Evolutionary conservation across 2,329 filamentous ascomycete species (phyloP).

Genomic region (Ophiognomonia clavigignenti-juglandacearum): DNA sequence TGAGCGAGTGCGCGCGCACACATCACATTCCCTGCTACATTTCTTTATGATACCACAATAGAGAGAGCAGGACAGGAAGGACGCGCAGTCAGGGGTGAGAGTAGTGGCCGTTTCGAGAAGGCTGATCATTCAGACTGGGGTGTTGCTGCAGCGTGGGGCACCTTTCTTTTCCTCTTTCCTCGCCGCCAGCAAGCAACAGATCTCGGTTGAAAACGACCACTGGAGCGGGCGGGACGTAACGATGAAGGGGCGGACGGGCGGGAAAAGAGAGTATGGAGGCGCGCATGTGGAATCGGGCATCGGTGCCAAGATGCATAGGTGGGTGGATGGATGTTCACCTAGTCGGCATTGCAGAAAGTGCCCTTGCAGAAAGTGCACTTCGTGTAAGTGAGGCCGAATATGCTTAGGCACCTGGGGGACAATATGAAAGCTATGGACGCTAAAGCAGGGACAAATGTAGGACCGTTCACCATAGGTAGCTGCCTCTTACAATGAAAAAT

Average conservation of each 20-base stretch:
- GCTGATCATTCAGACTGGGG: background rate
- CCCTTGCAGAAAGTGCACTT: background rate
- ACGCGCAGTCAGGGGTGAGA: constrained; percentile 1
- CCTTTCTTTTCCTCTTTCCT: constrained; percentile 1
- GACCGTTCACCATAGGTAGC: background rate
- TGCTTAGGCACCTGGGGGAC: too few relatives aligned
- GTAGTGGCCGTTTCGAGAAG: constrained; percentile 1
- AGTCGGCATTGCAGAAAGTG: background rate
- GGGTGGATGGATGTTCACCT: too few relatives aligned
- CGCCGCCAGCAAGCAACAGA: constrained; percentile 7
- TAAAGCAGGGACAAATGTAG: background rate
- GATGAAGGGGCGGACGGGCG: background rate
- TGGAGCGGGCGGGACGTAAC: too few relatives aligned
- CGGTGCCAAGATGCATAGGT: too few relatives aligned
- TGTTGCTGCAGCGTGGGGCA: constrained; percentile 2
- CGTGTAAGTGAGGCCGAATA: background rate
- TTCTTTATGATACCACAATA: constrained; percentile 18
- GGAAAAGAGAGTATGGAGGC: too few relatives aligned
- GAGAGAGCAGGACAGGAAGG: constrained; percentile 6
- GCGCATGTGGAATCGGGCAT: too few relatives aligned
- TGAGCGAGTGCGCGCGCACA: constrained; percentile 3
- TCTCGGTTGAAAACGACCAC: background rate
- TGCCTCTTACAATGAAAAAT: background rate
- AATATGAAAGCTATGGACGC: too few relatives aligned
- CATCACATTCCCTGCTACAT: constrained; percentile 14